These are phyloP conservation scores for Cyclotella distinguenda DNA, from an alignment of 108 stramenopile genomes.

Conservation along the genomic window DNA sequence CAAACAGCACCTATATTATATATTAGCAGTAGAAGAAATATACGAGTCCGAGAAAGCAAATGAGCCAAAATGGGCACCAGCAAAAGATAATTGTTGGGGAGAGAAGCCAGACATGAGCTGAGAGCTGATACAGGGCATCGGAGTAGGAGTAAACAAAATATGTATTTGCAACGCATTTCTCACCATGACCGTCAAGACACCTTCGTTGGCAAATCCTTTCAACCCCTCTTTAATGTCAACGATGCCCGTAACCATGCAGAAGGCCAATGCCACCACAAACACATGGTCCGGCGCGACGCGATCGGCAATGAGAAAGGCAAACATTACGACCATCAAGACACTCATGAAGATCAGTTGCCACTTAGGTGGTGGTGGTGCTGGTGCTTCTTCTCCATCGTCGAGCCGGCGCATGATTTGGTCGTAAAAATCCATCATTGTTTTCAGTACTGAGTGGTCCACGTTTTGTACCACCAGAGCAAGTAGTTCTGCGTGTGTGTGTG, in stretches of 20 bases:
- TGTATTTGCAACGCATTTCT: background rate
- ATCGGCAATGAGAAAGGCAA: slow-evolving; percentile 64
- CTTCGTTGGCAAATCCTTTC: slow-evolving; percentile 82
- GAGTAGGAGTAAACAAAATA: background rate
- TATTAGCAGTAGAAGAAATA: background rate
- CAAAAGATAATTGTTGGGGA: no score
- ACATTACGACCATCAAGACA: slow-evolving; percentile 67
- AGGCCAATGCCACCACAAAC: slow-evolving; percentile 68
- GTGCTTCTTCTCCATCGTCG: background rate
- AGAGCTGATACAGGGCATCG: no score
- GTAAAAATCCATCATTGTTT: background rate
- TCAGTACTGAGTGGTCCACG: no score
- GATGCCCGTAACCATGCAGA: slow-evolving; percentile 73
- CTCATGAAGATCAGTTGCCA: slow-evolving; percentile 70
- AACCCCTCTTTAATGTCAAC: slow-evolving; percentile 68
- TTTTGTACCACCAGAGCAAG: no score
- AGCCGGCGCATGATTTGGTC: background rate
- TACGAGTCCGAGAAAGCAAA: no score
- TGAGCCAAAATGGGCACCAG: no score
- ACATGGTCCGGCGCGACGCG: slow-evolving; percentile 66
- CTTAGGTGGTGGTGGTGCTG: background rate
- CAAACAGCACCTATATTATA: slow-evolving; percentile 53
- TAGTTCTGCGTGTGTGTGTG: no score
- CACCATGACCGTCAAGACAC: slow-evolving; percentile 76
- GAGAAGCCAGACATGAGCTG: no score